Evolutionary conservation across 768 basidiomycete species (phyloP).

Genomic region (Kwoniella sp.): DNA sequence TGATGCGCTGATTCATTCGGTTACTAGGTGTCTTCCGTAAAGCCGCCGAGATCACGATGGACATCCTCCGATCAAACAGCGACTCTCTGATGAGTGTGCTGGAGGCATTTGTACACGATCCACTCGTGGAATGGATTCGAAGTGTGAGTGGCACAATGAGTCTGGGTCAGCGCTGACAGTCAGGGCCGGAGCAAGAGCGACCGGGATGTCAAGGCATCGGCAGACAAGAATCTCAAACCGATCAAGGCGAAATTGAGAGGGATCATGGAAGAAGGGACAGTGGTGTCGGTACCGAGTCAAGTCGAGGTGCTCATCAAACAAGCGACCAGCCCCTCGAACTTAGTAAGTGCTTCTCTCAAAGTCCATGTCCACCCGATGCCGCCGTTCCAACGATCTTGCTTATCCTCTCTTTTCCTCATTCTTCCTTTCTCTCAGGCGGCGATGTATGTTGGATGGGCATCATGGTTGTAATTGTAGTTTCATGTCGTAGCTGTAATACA

Average conservation of each 20-base stretch:
- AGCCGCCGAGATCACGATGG: constrained; percentile 86
- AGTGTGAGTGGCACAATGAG: constrained; percentile 17
- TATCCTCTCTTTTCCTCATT: background rate
- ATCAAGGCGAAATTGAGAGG: constrained; percentile 77
- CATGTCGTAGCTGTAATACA: constrained; percentile 45
- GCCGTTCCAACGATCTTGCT: background rate
- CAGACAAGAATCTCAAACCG: constrained; percentile 73
- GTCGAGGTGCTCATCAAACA: constrained; percentile 91
- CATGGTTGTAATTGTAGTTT: constrained; percentile 67
- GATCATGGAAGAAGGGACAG: constrained; percentile 26
- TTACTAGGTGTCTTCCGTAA: constrained; percentile 80
- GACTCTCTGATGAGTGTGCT: constrained; percentile 93
- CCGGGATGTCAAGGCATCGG: constrained; percentile 66
- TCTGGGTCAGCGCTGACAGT: constrained; percentile 8
- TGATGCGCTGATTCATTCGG: background rate
- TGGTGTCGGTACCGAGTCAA: constrained; percentile 76
- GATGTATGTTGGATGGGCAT: constrained; percentile 89
- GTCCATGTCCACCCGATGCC: background rate
- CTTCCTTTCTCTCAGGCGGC: constrained; percentile 62
- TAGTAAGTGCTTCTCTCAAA: constrained; percentile 61
- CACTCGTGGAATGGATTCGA: constrained; percentile 92
- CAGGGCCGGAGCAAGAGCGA: constrained; percentile 35
- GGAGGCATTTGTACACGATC: constrained; percentile 96
- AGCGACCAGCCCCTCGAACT: constrained; percentile 71
- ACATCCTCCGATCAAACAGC: constrained; percentile 82